phyloP scores from a whole-genome alignment of 805 yeast genomes.

The Isabelozyma rhagii region DNA sequence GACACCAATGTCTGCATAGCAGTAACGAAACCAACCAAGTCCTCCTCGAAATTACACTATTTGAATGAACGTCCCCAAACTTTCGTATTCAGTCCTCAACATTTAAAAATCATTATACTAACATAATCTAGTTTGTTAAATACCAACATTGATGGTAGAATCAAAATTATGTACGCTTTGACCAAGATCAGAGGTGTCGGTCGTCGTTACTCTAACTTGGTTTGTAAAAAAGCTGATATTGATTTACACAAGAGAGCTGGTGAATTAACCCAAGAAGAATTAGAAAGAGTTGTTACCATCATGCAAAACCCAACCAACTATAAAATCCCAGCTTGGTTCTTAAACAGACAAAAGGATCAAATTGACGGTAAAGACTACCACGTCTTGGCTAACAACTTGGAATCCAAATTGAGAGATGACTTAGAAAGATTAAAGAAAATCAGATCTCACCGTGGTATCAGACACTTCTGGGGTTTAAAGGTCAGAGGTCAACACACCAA shows the following conservation, averaged over 20 bases:
- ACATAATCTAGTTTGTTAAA: constrained; percentile 79
- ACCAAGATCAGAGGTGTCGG: constrained; percentile 99
- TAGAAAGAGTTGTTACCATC: constrained; percentile 99
- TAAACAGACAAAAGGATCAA: constrained; percentile 98
- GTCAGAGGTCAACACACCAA: constrained; percentile 99
- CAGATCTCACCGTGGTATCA: constrained; percentile 99
- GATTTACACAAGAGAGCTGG: constrained; percentile 99
- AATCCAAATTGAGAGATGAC: constrained; percentile 99
- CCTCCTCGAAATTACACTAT: too few species aligned
- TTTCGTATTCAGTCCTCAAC: too few species aligned
- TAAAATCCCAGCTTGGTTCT: constrained; percentile 99
- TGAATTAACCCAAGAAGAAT: constrained; percentile 99
- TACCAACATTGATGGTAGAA: constrained; percentile 99
- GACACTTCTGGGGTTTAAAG: constrained; percentile 99
- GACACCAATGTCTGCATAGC: too few species aligned
- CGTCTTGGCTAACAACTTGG: constrained; percentile 97
- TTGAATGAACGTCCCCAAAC: too few species aligned
- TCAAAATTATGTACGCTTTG: constrained; percentile 99
- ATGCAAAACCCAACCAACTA: constrained; percentile 99
- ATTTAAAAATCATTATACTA: constrained; percentile 13
- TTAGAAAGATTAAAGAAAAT: constrained; percentile 99
- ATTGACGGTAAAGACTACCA: constrained; percentile 99
- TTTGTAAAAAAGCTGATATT: constrained; percentile 99
- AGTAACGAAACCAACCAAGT: too few species aligned
- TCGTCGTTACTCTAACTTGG: constrained; percentile 99